Evolutionary conservation across 345 rosid genomes (phyloP).

Genomic region (Eucalyptus camaldulensis): DNA sequence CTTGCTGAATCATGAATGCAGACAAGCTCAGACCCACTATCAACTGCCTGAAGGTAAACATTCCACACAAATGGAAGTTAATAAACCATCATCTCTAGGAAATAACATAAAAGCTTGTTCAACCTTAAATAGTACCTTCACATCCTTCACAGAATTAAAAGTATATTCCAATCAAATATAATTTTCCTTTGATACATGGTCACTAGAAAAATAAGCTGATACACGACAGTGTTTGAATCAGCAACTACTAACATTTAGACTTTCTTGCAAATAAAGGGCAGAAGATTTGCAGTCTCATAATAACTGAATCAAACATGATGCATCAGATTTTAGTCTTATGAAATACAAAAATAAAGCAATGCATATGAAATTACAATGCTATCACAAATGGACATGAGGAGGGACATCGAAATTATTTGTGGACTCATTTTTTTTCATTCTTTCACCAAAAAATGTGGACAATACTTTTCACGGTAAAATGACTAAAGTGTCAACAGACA

Average conservation of each 20-base stretch:
- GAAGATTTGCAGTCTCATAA: neutral
- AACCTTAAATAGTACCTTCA: neutral
- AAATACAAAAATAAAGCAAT: neutral
- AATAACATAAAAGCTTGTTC: neutral
- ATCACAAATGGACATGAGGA: neutral
- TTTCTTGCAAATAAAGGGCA: neutral
- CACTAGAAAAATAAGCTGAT: neutral
- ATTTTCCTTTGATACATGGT: neutral
- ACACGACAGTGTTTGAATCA: neutral
- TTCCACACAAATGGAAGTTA: neutral
- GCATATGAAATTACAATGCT: neutral
- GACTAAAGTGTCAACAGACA: neutral
- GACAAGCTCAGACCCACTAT: conserved; percentile 67
- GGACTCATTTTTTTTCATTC: neutral
- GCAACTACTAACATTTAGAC: neutral
- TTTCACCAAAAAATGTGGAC: neutral
- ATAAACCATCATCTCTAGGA: neutral
- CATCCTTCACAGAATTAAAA: neutral
- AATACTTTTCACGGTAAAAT: neutral
- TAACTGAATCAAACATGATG: neutral
- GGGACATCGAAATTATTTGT: neutral
- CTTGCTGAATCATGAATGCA: conserved; percentile 95
- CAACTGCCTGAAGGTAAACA: conserved; percentile 37
- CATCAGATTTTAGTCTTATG: neutral
- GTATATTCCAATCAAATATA: neutral